These are phyloP conservation scores for Alternaria angustiovoidea DNA, from an alignment of 2,329 filamentous ascomycete species.

Conservation along the genomic window DNA sequence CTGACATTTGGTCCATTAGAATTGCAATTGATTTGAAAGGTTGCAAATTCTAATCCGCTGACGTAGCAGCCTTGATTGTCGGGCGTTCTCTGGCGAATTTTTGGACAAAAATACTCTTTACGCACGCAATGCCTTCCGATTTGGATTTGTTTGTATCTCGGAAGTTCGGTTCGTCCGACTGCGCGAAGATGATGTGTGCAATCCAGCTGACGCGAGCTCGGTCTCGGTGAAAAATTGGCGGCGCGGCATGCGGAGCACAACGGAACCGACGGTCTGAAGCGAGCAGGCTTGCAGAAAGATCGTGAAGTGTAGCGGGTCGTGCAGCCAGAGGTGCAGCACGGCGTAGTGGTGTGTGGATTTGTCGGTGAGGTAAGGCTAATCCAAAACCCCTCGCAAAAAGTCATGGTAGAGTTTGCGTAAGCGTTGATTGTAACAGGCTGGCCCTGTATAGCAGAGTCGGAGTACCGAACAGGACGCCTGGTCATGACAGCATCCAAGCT, in stretches of 20 bases:
- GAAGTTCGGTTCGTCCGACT: slow-evolving; percentile 19
- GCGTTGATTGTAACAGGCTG: background rate
- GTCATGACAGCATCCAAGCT: slow-evolving; percentile 6
- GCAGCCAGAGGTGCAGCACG: slow-evolving; percentile 20
- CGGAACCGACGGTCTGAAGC: slow-evolving; percentile 16
- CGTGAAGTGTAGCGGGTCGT: slow-evolving; percentile 19
- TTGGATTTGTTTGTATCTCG: slow-evolving; percentile 4
- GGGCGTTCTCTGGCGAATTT: background rate
- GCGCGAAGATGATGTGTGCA: slow-evolving; percentile 9
- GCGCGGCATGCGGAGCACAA: slow-evolving; percentile 10
- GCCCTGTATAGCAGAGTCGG: background rate
- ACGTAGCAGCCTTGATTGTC: background rate
- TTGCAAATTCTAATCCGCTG: slow-evolving; percentile 16
- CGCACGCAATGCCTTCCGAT: slow-evolving; percentile 9
- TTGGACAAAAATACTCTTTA: slow-evolving; percentile 5
- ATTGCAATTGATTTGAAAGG: background rate
- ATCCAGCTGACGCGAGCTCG: slow-evolving; percentile 25
- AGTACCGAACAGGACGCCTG: background rate
- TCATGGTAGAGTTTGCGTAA: slow-evolving; percentile 1
- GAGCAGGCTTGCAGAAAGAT: slow-evolving; percentile 17
- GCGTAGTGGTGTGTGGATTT: slow-evolving; percentile 16
- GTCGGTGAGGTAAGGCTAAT: slow-evolving; percentile 21
- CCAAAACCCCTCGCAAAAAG: background rate
- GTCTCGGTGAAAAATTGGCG: slow-evolving; percentile 16
- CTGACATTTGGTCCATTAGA: slow-evolving; percentile 8